Conservation (phyloP, 164 flowering plant species). For the Annona cherimola region DNA sequence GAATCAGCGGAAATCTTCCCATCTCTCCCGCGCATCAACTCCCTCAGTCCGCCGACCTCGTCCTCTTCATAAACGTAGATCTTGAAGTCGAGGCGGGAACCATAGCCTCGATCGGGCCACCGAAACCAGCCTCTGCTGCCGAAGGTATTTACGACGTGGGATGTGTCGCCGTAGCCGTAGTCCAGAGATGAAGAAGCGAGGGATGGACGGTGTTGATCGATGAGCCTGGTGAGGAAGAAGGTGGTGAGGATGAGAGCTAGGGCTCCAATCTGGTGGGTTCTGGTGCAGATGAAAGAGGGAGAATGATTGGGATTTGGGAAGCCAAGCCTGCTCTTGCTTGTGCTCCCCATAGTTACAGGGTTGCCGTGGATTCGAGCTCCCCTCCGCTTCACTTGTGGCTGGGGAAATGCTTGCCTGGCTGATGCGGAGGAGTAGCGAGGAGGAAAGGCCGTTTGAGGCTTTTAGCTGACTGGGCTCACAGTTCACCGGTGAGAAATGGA, state of each 20-base stretch:
- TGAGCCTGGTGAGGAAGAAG: slow-evolving; percentile 68
- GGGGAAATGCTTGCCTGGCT: neutral
- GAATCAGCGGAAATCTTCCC: slow-evolving; percentile 45
- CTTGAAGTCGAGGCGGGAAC: slow-evolving; percentile 49
- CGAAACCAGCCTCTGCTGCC: neutral
- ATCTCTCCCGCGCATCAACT: slow-evolving; percentile 67
- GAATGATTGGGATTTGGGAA: slow-evolving; percentile 14
- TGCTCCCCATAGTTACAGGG: slow-evolving; percentile 14
- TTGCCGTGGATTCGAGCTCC: neutral
- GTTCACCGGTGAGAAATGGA: too few relatives aligned
- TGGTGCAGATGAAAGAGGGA: slow-evolving; percentile 38
- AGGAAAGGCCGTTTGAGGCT: neutral
- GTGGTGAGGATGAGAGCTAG: slow-evolving; percentile 55
- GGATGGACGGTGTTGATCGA: slow-evolving; percentile 30
- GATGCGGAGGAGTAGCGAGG: neutral
- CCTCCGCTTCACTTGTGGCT: neutral
- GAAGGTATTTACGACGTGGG: neutral
- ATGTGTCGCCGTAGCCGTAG: neutral
- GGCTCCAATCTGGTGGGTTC: slow-evolving; percentile 76
- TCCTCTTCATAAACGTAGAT: slow-evolving; percentile 85
- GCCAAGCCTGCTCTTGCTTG: slow-evolving; percentile 10
- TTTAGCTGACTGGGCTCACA: too few relatives aligned
- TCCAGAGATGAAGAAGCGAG: slow-evolving; percentile 2
- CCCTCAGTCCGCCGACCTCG: slow-evolving; percentile 75
- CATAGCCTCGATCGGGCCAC: slow-evolving; percentile 76